These are phyloP conservation scores for Diutina catenulata DNA, from an alignment of 1,139 yeast genomes.

Conservation along the genomic window DNA sequence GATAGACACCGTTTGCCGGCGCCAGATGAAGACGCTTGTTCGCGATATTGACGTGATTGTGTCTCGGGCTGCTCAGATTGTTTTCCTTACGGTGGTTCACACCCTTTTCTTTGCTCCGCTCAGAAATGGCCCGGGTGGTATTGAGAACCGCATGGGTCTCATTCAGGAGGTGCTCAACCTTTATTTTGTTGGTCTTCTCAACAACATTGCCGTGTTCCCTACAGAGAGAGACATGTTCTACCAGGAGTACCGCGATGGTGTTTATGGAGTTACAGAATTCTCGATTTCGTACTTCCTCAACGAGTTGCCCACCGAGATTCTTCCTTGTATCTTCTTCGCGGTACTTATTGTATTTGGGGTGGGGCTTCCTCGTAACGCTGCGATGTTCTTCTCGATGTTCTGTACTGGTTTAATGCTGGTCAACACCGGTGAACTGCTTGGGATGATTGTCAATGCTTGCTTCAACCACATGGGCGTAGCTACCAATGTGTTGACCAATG, in stretches of 20 bases:
- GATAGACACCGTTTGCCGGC: background rate
- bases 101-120: slow-evolving; percentile 4
- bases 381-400: slow-evolving; percentile 2
- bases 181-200: slow-evolving; percentile 1
- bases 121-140: slow-evolving; percentile 1
- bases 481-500: slow-evolving; percentile 52
- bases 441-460: slow-evolving; percentile 42
- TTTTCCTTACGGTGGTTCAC: slow-evolving; percentile 1
- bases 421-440: slow-evolving; percentile 2
- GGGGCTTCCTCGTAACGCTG: slow-evolving; percentile 3
- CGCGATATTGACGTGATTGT: background rate
- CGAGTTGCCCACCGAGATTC: slow-evolving; percentile 1
- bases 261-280: slow-evolving; percentile 3
- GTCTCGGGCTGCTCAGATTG: slow-evolving; percentile 2
- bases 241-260: slow-evolving; percentile 3
- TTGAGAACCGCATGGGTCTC: slow-evolving; percentile 4
- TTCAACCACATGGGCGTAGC: slow-evolving; percentile 74
- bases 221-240: slow-evolving; percentile 1
- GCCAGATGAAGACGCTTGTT: background rate
- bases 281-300: background rate
- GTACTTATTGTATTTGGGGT: slow-evolving; percentile 4
- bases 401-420: background rate
- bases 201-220: slow-evolving; percentile 1
- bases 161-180: slow-evolving; percentile 4
- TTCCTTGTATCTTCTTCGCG: background rate